Percentiles rank a stretch among this genome's conserved stretches.
These are phyloP conservation scores for Mycena sanguinolenta DNA, from an alignment of 768 basidiomycete genomes.

Conservation along the genomic window DNA sequence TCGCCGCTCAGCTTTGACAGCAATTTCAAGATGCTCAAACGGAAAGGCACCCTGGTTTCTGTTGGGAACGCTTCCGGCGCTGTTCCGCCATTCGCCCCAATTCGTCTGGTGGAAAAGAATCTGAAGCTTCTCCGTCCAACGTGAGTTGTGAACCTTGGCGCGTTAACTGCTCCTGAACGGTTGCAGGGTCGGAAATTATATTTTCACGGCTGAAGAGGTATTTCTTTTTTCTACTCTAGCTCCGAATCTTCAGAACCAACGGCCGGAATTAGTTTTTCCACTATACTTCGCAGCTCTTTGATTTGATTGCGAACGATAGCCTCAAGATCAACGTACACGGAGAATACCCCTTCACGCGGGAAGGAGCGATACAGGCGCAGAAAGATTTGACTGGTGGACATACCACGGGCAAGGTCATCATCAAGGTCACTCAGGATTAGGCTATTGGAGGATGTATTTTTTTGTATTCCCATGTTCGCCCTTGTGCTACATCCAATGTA, in stretches of 20 bases:
- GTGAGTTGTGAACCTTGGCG: conserved; percentile 55
- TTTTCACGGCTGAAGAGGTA: conserved; percentile 78
- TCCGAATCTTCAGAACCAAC: neutral
- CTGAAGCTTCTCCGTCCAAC: conserved; percentile 80
- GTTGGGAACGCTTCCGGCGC: conserved; percentile 94
- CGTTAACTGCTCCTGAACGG: conserved; percentile 6
- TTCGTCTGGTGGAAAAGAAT: conserved; percentile 86
- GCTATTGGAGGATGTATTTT: neutral
- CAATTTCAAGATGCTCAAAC: conserved; percentile 83
- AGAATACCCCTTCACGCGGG: conserved; percentile 87
- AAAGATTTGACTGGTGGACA: conserved; percentile 80
- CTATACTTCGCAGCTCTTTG: conserved; percentile 78
- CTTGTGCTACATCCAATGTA: neutral
- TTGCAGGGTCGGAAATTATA: conserved; percentile 77
- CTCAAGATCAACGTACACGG: conserved; percentile 74
- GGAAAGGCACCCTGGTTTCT: conserved; percentile 92
- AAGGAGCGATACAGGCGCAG: conserved; percentile 84
- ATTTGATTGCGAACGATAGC: conserved; percentile 66
- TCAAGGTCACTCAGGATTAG: conserved; percentile 52
- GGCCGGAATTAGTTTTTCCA: conserved; percentile 51
- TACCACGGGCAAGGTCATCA: conserved; percentile 88
- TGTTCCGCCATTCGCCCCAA: conserved; percentile 79
- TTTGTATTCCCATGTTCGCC: neutral
- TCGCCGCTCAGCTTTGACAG: conserved; percentile 70
- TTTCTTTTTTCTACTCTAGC: neutral